phyloP scores from a whole-genome alignment of 208 protist species.

The Trypanosoma lewisi region DNA sequence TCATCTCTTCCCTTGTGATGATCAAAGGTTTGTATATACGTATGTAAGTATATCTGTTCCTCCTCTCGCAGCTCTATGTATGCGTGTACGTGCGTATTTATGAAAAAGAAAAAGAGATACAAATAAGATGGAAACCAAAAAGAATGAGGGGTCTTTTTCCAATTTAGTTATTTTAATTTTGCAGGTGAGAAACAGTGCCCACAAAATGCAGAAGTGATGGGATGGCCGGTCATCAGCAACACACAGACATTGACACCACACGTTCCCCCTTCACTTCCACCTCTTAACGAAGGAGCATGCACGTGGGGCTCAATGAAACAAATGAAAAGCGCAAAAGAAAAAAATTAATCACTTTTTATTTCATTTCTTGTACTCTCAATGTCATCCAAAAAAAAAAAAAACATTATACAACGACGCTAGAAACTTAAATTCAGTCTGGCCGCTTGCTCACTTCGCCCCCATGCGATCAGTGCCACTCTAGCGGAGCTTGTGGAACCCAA shows the following conservation, averaged over 20 bases:
- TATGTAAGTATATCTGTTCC: too few species aligned
- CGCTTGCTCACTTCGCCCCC: not conserved
- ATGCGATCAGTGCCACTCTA: conserved; percentile 29
- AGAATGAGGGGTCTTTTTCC: not conserved
- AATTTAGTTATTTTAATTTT: too few species aligned
- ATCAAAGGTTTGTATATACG: not conserved
- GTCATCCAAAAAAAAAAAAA: conserved; percentile 5
- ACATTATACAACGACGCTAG: not conserved
- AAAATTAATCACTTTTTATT: conserved; percentile 9
- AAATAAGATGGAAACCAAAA: conserved; percentile 8
- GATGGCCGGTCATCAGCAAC: too few species aligned
- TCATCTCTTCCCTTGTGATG: conserved; percentile 8
- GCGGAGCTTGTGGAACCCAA: conserved; percentile 90
- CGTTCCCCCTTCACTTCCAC: not conserved
- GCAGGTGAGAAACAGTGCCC: too few species aligned
- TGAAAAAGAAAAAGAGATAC: conserved; percentile 26
- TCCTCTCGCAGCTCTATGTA: too few species aligned
- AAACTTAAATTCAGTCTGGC: too few species aligned
- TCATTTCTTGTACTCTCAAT: conserved; percentile 10
- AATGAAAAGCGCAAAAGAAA: conserved; percentile 8
- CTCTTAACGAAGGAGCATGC: not conserved
- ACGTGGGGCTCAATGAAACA: conserved; percentile 3
- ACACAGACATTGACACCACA: not conserved
- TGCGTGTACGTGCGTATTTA: not conserved
- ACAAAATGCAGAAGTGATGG: too few species aligned